Percentiles rank a stretch among this genome's conserved stretches.
Conservation (phyloP, 768 basidiomycete genomes). For the Boletus subparvulus region DNA sequence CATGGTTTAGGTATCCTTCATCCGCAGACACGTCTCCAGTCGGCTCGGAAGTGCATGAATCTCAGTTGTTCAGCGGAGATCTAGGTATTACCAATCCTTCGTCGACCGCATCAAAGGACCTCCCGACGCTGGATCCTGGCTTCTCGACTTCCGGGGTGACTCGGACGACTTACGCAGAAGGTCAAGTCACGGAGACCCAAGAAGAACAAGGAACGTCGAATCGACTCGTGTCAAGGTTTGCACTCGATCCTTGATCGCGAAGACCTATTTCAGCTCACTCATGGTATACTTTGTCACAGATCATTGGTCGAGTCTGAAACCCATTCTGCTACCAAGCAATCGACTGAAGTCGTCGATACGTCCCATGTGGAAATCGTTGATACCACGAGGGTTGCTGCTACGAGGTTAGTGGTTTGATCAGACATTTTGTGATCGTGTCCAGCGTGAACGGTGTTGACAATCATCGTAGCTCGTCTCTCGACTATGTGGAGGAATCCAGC, state of each 20-base stretch:
- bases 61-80: background rate
- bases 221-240: background rate
- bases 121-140: background rate
- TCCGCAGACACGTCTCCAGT: background rate
- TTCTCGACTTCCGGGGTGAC: too few relatives aligned
- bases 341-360: background rate
- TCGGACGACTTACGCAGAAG: too few relatives aligned
- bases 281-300: background rate
- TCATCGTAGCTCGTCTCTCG: slow-evolving; percentile 6
- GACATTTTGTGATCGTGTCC: background rate
- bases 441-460: background rate
- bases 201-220: background rate
- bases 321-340: background rate
- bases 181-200: background rate
- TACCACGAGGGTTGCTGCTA: background rate
- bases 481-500: background rate
- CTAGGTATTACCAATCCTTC: background rate
- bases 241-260: background rate
- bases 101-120: background rate
- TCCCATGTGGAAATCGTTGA: background rate
- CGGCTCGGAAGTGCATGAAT: background rate
- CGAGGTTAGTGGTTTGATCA: background rate
- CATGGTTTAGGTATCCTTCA: background rate
- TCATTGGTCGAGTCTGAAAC: background rate
- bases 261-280: background rate